phyloP scores from a whole-genome alignment of 352 stramenopile genomes.

The Globisporangium heterothallicum region DNA sequence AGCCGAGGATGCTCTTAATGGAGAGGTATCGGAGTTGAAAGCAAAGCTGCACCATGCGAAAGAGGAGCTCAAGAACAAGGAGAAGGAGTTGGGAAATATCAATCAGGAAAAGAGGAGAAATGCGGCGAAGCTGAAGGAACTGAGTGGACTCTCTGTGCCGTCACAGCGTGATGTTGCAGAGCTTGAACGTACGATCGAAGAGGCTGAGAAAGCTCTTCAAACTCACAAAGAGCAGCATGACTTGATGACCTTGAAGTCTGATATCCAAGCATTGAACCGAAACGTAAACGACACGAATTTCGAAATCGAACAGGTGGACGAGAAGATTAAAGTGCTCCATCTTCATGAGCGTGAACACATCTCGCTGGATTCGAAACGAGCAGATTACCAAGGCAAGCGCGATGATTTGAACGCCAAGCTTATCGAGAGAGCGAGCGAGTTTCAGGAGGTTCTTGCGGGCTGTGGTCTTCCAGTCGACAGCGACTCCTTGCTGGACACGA shows the following conservation, averaged over 20 bases:
- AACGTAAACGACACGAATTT: slow-evolving; percentile 37
- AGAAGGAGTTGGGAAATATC: slow-evolving; percentile 29
- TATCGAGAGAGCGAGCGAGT: slow-evolving; percentile 38
- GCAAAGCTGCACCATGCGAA: slow-evolving; percentile 43
- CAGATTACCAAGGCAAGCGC: slow-evolving; percentile 36
- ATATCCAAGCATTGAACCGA: slow-evolving; percentile 40
- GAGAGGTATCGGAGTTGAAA: slow-evolving; percentile 41
- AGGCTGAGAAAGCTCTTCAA: slow-evolving; percentile 39
- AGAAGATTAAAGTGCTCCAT: slow-evolving; percentile 53
- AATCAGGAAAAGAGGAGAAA: slow-evolving; percentile 38
- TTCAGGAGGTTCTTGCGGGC: slow-evolving; percentile 25
- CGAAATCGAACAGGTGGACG: slow-evolving; percentile 36
- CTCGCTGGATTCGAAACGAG: slow-evolving; percentile 40
- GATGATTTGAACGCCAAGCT: slow-evolving; percentile 37
- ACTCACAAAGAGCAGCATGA: slow-evolving; percentile 41
- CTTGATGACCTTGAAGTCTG: slow-evolving; percentile 25
- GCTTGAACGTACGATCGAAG: slow-evolving; percentile 35
- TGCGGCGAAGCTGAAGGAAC: slow-evolving; percentile 29
- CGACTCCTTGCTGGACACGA: slow-evolving; percentile 16
- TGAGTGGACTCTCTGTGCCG: slow-evolving; percentile 30
- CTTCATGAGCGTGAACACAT: slow-evolving; percentile 41
- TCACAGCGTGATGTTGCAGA: slow-evolving; percentile 47
- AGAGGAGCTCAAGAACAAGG: slow-evolving; percentile 45
- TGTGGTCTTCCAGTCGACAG: slow-evolving; percentile 26
- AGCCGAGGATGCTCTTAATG: slow-evolving; percentile 40